Evolutionary conservation across 2,329 filamentous ascomycete genomes (phyloP).

Genomic region (Pseudocercospora pini-densiflorae): DNA sequence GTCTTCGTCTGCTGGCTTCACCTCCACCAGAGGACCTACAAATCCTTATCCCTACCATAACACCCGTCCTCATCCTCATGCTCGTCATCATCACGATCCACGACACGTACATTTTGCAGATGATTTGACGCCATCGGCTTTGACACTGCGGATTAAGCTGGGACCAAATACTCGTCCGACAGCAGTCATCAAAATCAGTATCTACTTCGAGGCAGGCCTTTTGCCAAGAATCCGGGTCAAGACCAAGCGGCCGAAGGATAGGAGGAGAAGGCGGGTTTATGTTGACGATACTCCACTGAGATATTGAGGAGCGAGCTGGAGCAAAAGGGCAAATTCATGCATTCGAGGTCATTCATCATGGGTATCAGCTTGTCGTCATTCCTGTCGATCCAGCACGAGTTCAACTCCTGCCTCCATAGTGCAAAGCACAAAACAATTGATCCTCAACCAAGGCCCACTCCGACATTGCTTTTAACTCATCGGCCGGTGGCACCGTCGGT

Average conservation of each 20-base stretch:
- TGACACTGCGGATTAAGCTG: slow-evolving; percentile 34
- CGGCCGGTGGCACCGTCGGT: slow-evolving; percentile 48
- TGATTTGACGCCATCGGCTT: slow-evolving; percentile 31
- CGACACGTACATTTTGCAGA: slow-evolving; percentile 35
- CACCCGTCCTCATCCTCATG: neutral
- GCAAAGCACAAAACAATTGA: neutral
- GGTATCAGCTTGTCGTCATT: slow-evolving; percentile 18
- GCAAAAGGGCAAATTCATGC: neutral
- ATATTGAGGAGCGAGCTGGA: slow-evolving; percentile 6
- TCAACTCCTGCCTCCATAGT: neutral
- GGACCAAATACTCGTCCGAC: slow-evolving; percentile 34
- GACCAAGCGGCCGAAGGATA: slow-evolving; percentile 31
- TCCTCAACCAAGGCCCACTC: neutral
- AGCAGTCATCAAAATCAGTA: slow-evolving; percentile 36
- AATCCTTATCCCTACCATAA: neutral
- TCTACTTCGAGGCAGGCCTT: slow-evolving; percentile 34
- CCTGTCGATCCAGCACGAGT: neutral
- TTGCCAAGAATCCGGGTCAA: slow-evolving; percentile 37
- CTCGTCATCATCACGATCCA: neutral
- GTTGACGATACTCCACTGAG: slow-evolving; percentile 63
- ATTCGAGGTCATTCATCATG: slow-evolving; percentile 8
- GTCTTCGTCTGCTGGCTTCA: slow-evolving; percentile 1
- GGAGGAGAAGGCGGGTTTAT: slow-evolving; percentile 52
- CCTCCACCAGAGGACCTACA: neutral
- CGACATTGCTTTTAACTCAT: slow-evolving; percentile 24